phyloP scores from a whole-genome alignment of 495 filamentous ascomycete species.

The Xylona heveae region DNA sequence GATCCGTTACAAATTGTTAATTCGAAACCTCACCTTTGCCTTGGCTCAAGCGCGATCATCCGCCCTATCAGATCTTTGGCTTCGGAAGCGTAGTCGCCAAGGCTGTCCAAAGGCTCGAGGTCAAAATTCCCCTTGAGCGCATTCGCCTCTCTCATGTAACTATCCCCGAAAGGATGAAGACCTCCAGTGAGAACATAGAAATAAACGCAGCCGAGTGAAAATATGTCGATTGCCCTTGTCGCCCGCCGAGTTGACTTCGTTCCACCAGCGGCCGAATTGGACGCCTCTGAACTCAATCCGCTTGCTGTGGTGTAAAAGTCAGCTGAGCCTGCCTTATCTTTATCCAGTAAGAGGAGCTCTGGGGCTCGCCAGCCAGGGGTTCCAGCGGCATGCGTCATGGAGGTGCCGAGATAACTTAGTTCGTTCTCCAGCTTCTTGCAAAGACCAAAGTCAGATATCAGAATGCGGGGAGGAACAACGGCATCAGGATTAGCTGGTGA shows the following conservation, averaged over 20 bases:
- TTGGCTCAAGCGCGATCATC: constrained; percentile 63
- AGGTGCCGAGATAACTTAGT: constrained; percentile 82
- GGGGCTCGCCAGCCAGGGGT: constrained; percentile 94
- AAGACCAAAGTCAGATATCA: constrained; percentile 93
- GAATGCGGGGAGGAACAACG: constrained; percentile 35
- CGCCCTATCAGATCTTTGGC: constrained; percentile 64
- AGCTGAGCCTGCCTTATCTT: constrained; percentile 18
- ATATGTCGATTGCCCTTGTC: constrained; percentile 89
- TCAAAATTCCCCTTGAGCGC: constrained; percentile 73
- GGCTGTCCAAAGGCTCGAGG: constrained; percentile 42
- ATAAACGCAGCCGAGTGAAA: constrained; percentile 87
- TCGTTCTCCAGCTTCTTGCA: constrained; percentile 97
- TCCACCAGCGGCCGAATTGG: constrained; percentile 36
- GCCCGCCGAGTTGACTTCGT: constrained; percentile 54
- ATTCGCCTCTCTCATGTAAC: constrained; percentile 89
- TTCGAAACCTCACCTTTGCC: constrained; percentile 28
- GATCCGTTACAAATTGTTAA: constrained; percentile 4
- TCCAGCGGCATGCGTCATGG: constrained; percentile 80
- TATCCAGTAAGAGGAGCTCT: constrained; percentile 73
- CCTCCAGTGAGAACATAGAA: constrained; percentile 88
- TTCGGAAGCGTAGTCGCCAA: constrained; percentile 69
- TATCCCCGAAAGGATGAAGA: constrained; percentile 80
- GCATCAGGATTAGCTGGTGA: constrained; percentile 4
- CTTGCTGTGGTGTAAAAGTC: too few species aligned
- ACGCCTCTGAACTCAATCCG: constrained; percentile 21